These are phyloP conservation scores for Solanum acaule DNA, from an alignment of 257 asterid genomes.

Conservation along the genomic window DNA sequence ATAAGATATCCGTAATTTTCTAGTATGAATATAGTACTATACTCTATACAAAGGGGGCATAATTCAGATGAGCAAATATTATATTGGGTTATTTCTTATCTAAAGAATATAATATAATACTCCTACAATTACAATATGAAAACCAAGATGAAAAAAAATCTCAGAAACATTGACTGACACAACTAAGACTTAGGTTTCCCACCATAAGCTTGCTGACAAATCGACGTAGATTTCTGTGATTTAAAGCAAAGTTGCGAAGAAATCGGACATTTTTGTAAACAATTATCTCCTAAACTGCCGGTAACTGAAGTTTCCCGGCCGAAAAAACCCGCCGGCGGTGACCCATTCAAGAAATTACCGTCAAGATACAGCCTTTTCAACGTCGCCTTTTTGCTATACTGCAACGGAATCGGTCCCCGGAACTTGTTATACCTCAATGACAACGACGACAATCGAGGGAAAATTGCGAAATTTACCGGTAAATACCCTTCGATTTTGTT, in stretches of 20 bases:
- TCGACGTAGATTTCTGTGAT: slow-evolving; percentile 69
- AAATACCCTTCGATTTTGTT: slow-evolving; percentile 45
- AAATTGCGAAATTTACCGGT: slow-evolving; percentile 41
- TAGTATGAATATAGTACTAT: neutral
- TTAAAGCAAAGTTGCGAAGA: slow-evolving; percentile 77
- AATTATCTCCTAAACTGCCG: slow-evolving; percentile 86
- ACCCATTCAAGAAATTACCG: slow-evolving; percentile 71
- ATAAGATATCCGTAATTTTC: neutral
- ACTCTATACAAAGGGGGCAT: neutral
- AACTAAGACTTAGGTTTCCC: slow-evolving; percentile 52
- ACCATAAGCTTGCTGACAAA: slow-evolving; percentile 74
- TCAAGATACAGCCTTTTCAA: slow-evolving; percentile 58
- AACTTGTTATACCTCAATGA: slow-evolving; percentile 56
- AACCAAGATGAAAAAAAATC: neutral
- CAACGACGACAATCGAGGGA: slow-evolving; percentile 47
- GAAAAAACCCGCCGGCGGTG: slow-evolving; percentile 70
- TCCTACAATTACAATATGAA: neutral
- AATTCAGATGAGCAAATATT: neutral
- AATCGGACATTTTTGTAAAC: slow-evolving; percentile 58
- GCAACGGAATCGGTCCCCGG: slow-evolving; percentile 69
- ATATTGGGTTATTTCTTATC: neutral
- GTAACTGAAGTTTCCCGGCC: slow-evolving; percentile 27
- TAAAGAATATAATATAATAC: neutral
- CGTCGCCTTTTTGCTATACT: slow-evolving; percentile 44
- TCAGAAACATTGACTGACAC: slow-evolving; percentile 6